phyloP scores from a whole-genome alignment of 768 basidiomycete genomes.

The Suillus variegatus region DNA sequence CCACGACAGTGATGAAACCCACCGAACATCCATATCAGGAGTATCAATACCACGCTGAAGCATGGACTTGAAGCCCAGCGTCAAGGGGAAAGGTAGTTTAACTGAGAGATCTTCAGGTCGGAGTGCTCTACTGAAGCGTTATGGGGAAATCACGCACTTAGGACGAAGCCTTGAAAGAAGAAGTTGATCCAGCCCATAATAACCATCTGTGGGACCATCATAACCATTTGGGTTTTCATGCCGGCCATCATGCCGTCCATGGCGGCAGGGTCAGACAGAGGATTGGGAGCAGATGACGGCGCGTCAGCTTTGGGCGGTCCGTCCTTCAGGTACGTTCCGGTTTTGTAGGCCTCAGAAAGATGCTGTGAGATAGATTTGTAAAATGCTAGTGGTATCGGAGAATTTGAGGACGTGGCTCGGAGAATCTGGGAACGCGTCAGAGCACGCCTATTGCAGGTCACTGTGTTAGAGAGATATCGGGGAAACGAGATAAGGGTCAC shows the following conservation, averaged over 20 bases:
- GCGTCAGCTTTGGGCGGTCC: slow-evolving; percentile 69
- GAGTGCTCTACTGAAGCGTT: slow-evolving; percentile 4
- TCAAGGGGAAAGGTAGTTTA: slow-evolving; percentile 95
- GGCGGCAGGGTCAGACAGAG: slow-evolving; percentile 83
- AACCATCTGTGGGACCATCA: slow-evolving; percentile 98
- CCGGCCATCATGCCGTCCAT: slow-evolving; percentile 99
- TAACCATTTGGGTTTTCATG: slow-evolving; percentile 99
- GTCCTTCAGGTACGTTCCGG: slow-evolving; percentile 86
- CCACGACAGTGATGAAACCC: slow-evolving; percentile 99
- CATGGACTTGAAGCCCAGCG: slow-evolving; percentile 97
- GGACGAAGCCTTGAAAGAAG: slow-evolving; percentile 98
- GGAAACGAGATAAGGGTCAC: slow-evolving; percentile 32
- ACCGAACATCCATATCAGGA: slow-evolving; percentile 95
- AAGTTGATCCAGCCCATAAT: slow-evolving; percentile 99
- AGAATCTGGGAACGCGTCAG: slow-evolving; percentile 83
- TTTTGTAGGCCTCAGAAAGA: slow-evolving; percentile 68
- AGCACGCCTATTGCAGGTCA: slow-evolving; percentile 55
- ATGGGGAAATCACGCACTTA: slow-evolving; percentile 65
- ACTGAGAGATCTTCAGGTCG: slow-evolving; percentile 48
- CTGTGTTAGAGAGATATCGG: background rate
- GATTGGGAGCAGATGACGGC: slow-evolving; percentile 66
- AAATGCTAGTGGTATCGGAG: slow-evolving; percentile 73
- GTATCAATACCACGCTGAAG: slow-evolving; percentile 95
- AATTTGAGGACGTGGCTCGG: slow-evolving; percentile 76
- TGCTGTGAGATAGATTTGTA: slow-evolving; percentile 77